Conservation (phyloP, 495 filamentous ascomycete species). For the Aspergillus hancockii region DNA sequence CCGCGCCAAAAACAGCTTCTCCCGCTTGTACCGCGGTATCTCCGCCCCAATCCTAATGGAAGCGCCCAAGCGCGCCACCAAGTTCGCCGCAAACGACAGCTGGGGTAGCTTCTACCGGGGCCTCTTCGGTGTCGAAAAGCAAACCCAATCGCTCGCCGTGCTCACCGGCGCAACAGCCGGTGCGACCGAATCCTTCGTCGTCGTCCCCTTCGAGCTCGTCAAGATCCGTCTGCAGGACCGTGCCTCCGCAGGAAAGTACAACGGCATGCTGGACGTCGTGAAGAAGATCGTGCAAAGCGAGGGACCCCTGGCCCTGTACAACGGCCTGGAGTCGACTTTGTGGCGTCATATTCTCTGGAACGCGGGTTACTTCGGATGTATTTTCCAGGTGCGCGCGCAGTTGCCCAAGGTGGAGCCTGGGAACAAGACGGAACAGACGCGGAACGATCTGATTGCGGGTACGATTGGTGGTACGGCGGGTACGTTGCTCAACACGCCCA, state of each 20-base stretch:
- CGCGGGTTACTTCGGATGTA: conserved; percentile 95
- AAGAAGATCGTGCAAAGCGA: conserved; percentile 81
- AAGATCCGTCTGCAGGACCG: conserved; percentile 97
- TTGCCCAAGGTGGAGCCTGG: conserved; percentile 68
- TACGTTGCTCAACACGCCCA: conserved; percentile 92
- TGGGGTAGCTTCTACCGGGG: conserved; percentile 92
- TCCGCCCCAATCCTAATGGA: conserved; percentile 97
- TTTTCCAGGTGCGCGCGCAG: conserved; percentile 88
- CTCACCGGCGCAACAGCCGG: conserved; percentile 93
- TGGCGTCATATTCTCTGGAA: conserved; percentile 99
- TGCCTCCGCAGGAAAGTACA: conserved; percentile 92
- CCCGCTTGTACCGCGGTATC: conserved; percentile 92
- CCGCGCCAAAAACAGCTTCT: conserved; percentile 50
- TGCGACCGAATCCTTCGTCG: conserved; percentile 93
- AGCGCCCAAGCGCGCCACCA: conserved; percentile 96
- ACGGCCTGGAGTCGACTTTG: conserved; percentile 91
- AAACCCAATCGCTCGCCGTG: conserved; percentile 85
- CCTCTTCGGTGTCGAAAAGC: conserved; percentile 77
- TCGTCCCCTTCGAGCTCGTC: conserved; percentile 91
- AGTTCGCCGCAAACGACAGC: conserved; percentile 97
- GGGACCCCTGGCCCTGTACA: conserved; percentile 88
- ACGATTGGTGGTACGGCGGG: conserved; percentile 86
- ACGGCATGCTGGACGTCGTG: conserved; percentile 88
- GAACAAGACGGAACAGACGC: conserved; percentile 76
- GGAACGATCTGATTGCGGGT: conserved; percentile 86